These are phyloP conservation scores for Monosporascus sp. DNA, from an alignment of 2,329 filamentous ascomycete species.

Conservation along the genomic window DNA sequence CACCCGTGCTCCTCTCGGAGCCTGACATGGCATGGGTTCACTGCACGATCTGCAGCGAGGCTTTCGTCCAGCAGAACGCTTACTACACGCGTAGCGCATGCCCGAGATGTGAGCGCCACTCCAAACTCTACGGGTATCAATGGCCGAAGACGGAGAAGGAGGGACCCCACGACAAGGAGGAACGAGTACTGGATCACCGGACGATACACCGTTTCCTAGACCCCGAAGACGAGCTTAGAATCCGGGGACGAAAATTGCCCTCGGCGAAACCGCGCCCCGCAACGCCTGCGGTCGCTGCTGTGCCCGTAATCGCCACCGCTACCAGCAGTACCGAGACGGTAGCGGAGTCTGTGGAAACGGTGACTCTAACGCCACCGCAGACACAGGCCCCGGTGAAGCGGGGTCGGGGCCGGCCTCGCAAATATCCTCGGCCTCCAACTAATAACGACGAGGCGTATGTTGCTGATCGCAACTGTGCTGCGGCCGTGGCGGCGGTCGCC, in stretches of 20 bases:
- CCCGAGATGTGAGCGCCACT: conserved; percentile 89
- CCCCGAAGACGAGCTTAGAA: conserved; percentile 58
- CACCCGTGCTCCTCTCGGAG: conserved; percentile 67
- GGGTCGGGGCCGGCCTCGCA: conserved; percentile 19
- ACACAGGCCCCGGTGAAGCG: conserved; percentile 12
- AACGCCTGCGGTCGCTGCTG: background rate
- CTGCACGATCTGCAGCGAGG: conserved; percentile 74
- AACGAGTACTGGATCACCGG: conserved; percentile 76
- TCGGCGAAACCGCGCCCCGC: background rate
- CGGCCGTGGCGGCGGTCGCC: background rate
- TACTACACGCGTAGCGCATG: conserved; percentile 83
- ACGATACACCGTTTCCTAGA: conserved; percentile 78
- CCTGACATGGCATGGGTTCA: conserved; percentile 78
- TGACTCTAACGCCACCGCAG: background rate
- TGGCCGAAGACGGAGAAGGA: conserved; percentile 94
- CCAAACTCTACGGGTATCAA: conserved; percentile 86
- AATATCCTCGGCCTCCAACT: conserved; percentile 1
- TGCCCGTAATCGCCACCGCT: background rate
- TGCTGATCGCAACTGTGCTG: background rate
- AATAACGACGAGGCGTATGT: conserved; percentile 1
- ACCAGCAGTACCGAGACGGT: background rate
- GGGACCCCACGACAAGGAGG: conserved; percentile 66
- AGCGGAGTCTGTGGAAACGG: background rate
- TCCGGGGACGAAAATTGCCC: conserved; percentile 35
- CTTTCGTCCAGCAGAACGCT: conserved; percentile 84